Evolutionary conservation across 352 stramenopile genomes (phyloP).

Genomic region (Globisporangium nunn): DNA sequence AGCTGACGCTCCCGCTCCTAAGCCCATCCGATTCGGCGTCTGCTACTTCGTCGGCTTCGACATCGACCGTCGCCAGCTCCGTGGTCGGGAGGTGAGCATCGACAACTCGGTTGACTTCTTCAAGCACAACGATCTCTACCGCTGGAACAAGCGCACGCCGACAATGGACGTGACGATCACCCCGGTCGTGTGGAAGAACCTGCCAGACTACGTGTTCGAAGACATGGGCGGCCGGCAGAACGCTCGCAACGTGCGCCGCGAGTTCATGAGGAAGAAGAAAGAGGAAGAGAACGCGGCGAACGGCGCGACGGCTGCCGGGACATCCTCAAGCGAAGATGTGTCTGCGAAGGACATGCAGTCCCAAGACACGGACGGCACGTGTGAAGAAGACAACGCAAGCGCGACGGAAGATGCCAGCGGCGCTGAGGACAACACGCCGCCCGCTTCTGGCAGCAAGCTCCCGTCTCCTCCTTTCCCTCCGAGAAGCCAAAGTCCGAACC

Average conservation of each 20-base stretch:
- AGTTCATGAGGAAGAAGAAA: slow-evolving; percentile 85
- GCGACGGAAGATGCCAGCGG: slow-evolving; percentile 32
- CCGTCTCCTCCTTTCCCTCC: not conserved
- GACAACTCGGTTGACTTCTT: slow-evolving; percentile 86
- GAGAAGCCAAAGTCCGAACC: slow-evolving; percentile 26
- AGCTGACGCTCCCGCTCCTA: slow-evolving; percentile 2
- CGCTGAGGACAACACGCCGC: not conserved
- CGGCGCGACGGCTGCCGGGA: slow-evolving; percentile 16
- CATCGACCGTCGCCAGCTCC: slow-evolving; percentile 70
- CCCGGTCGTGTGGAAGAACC: slow-evolving; percentile 78
- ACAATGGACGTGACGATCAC: slow-evolving; percentile 86
- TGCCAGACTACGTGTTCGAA: slow-evolving; percentile 82
- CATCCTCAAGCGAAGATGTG: slow-evolving; percentile 37
- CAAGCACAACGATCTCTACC: slow-evolving; percentile 85
- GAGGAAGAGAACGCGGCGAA: slow-evolving; percentile 57
- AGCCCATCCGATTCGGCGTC: slow-evolving; percentile 55
- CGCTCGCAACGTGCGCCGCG: slow-evolving; percentile 51
- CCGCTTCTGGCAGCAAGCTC: not conserved
- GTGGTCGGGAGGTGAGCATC: slow-evolving; percentile 75
- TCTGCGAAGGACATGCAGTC: slow-evolving; percentile 36
- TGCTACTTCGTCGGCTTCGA: slow-evolving; percentile 87
- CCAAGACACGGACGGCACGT: slow-evolving; percentile 46
- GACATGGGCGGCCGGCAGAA: slow-evolving; percentile 68
- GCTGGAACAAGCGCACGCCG: slow-evolving; percentile 82
- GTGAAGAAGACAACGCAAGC: slow-evolving; percentile 34